These are phyloP conservation scores for Lanmaoa pseudosensibilis DNA, from an alignment of 768 basidiomycete species.

Conservation along the genomic window DNA sequence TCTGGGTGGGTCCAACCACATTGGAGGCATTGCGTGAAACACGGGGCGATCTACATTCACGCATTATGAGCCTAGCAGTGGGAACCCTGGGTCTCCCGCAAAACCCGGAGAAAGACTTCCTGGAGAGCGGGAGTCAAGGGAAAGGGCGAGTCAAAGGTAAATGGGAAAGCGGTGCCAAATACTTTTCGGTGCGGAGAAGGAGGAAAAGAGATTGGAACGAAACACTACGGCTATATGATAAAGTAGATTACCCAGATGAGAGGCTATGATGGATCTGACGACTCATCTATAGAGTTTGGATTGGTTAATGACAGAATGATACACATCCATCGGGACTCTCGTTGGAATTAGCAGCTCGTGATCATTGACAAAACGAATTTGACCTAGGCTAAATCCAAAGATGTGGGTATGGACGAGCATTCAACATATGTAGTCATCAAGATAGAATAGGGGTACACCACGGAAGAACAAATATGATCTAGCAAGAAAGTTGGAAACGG, in stretches of 20 bases:
- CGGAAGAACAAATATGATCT: background rate
- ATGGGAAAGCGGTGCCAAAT: constrained; percentile 72
- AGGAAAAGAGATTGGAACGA: constrained; percentile 92
- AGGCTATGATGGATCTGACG: constrained; percentile 17
- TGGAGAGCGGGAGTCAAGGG: constrained; percentile 56
- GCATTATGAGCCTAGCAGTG: constrained; percentile 66
- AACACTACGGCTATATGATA: constrained; percentile 75
- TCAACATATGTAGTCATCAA: background rate
- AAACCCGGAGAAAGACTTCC: constrained; percentile 69
- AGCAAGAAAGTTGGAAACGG: background rate
- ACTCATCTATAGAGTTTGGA: background rate
- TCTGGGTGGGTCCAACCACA: constrained; percentile 59
- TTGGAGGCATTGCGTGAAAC: constrained; percentile 53
- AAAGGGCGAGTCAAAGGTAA: constrained; percentile 64
- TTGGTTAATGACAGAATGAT: background rate
- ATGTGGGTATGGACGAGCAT: constrained; percentile 8
- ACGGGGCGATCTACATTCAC: constrained; percentile 58
- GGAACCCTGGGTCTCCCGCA: constrained; percentile 58
- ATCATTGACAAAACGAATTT: background rate
- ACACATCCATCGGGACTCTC: background rate
- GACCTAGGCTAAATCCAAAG: background rate
- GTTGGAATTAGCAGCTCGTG: background rate
- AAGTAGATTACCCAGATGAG: constrained; percentile 77
- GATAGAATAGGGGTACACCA: background rate
- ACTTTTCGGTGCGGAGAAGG: constrained; percentile 76